These are phyloP conservation scores for Leccinum uliginosum DNA, from an alignment of 768 basidiomycete genomes.

Conservation along the genomic window DNA sequence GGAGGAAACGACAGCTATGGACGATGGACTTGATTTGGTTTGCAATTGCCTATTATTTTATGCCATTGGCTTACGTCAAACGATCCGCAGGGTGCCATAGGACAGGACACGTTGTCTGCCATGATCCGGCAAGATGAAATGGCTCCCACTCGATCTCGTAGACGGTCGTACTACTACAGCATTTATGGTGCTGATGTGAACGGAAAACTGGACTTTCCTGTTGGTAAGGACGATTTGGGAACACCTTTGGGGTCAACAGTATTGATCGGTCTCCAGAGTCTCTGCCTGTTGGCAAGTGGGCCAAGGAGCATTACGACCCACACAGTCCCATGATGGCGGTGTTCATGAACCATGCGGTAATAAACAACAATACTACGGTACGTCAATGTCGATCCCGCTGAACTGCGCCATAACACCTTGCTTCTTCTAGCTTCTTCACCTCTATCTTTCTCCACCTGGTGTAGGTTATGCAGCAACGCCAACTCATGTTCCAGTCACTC, in stretches of 20 bases:
- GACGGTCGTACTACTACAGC: slow-evolving; percentile 50
- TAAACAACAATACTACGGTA: slow-evolving; percentile 53
- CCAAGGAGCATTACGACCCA: slow-evolving; percentile 51
- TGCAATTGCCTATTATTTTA: slow-evolving; percentile 2
- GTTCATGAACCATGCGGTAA: slow-evolving; percentile 69
- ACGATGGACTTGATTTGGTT: slow-evolving; percentile 26
- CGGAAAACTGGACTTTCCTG: slow-evolving; percentile 55
- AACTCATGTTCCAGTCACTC: slow-evolving; percentile 59
- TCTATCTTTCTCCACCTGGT: slow-evolving; percentile 35
- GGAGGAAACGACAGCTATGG: slow-evolving; percentile 8
- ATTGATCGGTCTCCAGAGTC: slow-evolving; percentile 40
- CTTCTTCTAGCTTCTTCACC: slow-evolving; percentile 42
- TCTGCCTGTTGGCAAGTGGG: slow-evolving; percentile 56
- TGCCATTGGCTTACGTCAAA: slow-evolving; percentile 4
- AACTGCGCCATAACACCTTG: neutral
- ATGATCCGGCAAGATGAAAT: slow-evolving; percentile 77
- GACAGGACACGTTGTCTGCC: slow-evolving; percentile 65
- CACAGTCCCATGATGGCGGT: slow-evolving; percentile 56
- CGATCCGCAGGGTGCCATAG: slow-evolving; percentile 53
- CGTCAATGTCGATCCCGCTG: neutral
- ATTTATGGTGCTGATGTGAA: slow-evolving; percentile 35
- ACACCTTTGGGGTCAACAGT: neutral
- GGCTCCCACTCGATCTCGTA: slow-evolving; percentile 51
- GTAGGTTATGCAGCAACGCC: slow-evolving; percentile 15
- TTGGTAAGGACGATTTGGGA: slow-evolving; percentile 36